Evolutionary conservation across 768 basidiomycete genomes (phyloP), one percentile per base, ranked within the genome.

Genomic region (Panellus pusillus): DNA sequence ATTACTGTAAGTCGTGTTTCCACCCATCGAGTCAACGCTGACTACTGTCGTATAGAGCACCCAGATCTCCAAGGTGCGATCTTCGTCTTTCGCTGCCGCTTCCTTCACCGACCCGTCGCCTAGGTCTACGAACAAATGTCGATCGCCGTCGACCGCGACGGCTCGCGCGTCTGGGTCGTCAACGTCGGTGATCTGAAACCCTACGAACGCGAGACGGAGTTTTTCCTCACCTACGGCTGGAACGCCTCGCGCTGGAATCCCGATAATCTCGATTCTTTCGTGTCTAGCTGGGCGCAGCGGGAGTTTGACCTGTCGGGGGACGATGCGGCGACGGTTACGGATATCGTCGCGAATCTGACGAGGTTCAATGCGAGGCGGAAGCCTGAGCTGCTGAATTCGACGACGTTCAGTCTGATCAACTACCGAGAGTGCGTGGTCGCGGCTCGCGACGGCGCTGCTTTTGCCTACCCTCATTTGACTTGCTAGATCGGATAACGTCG

Each of bases 121-220:
- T 47, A 81, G 80, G 75, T 80, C 7, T 82, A 79, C 66, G 84
- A 90, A 58, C 86, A 88, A 72, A 78, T 90, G 77, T 82, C 83
- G 19, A 72, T 86, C 18, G 83, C 86, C 1, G 74, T 81, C 12
- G 78, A 80, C 15, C 79, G 82, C 24, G 72, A 82, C 24, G 84
- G 84, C 8, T 78, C 73, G 12, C 73, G 74, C 14, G 69, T 90
- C 42, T 88, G 86, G 85, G 78, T 90, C 40, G 67, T 90, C 50
- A 90, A 89, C 64, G 86, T 90, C 50, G 88, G 88, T 14, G 86
- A 89, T 60, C 68, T 90, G 47, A 89, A 89, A 65, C 86, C 86
- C 2, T 84, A 84, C 56, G 88, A 90, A 60, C 79, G 85, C 47
- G 80, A 84, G 47, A 83, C 75, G 28, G 86, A 88, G 59, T 87